Percentiles rank a stretch among this genome's conserved stretches.
Evolutionary conservation across 257 asterid species (phyloP).

Genomic region (Linderniella brevidens): DNA sequence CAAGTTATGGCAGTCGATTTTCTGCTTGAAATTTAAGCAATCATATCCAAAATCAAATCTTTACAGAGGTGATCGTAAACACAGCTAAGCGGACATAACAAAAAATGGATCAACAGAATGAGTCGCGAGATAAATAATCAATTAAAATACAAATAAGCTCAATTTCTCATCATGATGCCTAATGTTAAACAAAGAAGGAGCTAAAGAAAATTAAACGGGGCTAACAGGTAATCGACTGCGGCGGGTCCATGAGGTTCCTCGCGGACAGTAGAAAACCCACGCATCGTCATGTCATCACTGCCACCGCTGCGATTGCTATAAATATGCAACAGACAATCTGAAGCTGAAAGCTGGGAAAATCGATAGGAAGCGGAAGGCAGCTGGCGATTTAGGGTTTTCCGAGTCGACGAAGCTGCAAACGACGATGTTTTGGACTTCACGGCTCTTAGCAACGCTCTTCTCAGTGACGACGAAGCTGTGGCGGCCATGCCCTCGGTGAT

Average conservation of each 20-base stretch:
- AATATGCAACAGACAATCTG: slow-evolving; percentile 6
- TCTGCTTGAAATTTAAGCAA: too few relatives aligned
- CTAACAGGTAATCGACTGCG: slow-evolving; percentile 40
- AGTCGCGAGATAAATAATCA: too few relatives aligned
- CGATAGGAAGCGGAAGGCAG: slow-evolving; percentile 7
- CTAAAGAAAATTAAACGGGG: background rate
- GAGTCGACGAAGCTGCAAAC: slow-evolving; percentile 9
- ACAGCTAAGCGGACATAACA: too few relatives aligned
- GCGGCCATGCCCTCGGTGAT: too few relatives aligned
- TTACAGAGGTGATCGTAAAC: too few relatives aligned
- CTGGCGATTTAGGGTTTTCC: slow-evolving; percentile 7
- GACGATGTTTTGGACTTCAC: slow-evolving; percentile 15
- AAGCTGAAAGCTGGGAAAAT: slow-evolving; percentile 5
- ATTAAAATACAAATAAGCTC: background rate
- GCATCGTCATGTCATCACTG: background rate
- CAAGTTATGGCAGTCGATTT: background rate
- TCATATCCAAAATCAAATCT: too few relatives aligned
- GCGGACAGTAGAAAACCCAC: slow-evolving; percentile 24
- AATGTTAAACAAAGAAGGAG: background rate
- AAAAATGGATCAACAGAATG: too few relatives aligned
- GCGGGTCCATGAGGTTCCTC: slow-evolving; percentile 34
- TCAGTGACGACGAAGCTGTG: slow-evolving; percentile 9
- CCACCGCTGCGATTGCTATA: slow-evolving; percentile 13
- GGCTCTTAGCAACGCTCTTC: slow-evolving; percentile 18
- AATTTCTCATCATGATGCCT: background rate